Percentiles rank a stretch among this genome's conserved stretches.
phyloP scores from a whole-genome alignment of 2,329 filamentous ascomycete species.

The Fusarium sp. region DNA sequence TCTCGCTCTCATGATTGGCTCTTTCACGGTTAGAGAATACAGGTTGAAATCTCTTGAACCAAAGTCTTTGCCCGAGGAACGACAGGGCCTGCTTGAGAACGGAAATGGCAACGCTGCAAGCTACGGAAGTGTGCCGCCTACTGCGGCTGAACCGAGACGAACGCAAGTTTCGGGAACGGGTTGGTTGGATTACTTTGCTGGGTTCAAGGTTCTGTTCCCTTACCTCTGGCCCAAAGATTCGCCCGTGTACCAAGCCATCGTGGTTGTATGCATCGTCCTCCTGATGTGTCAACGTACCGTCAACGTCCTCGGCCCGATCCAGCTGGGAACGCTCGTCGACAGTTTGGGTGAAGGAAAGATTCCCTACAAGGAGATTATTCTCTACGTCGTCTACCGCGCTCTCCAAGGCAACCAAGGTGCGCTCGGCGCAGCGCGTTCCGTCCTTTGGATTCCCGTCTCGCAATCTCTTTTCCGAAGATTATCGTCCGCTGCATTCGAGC shows the following conservation, averaged over 20 bases:
- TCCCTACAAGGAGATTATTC: slow-evolving; percentile 55
- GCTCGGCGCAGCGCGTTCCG: slow-evolving; percentile 55
- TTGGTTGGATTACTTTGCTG: slow-evolving; percentile 60
- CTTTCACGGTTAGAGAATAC: slow-evolving; percentile 48
- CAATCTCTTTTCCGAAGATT: slow-evolving; percentile 58
- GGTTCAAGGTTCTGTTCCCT: slow-evolving; percentile 58
- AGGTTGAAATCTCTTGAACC: slow-evolving; percentile 44
- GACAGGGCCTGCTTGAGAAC: slow-evolving; percentile 55
- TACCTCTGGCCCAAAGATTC: slow-evolving; percentile 61
- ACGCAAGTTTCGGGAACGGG: slow-evolving; percentile 51
- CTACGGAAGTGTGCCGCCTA: slow-evolving; percentile 44
- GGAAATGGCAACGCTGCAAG: slow-evolving; percentile 47
- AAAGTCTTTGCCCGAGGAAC: slow-evolving; percentile 50
- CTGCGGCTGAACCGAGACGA: slow-evolving; percentile 35
- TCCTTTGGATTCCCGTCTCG: slow-evolving; percentile 61
- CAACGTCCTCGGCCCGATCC: slow-evolving; percentile 57
- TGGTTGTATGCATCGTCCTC: slow-evolving; percentile 55
- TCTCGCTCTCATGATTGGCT: slow-evolving; percentile 51
- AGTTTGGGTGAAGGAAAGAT: slow-evolving; percentile 54
- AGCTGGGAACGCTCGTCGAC: slow-evolving; percentile 56
- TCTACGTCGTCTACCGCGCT: slow-evolving; percentile 58
- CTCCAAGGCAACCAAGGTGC: slow-evolving; percentile 60
- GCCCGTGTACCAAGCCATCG: slow-evolving; percentile 53
- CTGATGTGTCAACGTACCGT: slow-evolving; percentile 57
- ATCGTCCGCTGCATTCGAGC: slow-evolving; percentile 59